These are phyloP conservation scores for Orbilia oligospora DNA, from an alignment of 2,329 filamentous ascomycete species.

Conservation along the genomic window DNA sequence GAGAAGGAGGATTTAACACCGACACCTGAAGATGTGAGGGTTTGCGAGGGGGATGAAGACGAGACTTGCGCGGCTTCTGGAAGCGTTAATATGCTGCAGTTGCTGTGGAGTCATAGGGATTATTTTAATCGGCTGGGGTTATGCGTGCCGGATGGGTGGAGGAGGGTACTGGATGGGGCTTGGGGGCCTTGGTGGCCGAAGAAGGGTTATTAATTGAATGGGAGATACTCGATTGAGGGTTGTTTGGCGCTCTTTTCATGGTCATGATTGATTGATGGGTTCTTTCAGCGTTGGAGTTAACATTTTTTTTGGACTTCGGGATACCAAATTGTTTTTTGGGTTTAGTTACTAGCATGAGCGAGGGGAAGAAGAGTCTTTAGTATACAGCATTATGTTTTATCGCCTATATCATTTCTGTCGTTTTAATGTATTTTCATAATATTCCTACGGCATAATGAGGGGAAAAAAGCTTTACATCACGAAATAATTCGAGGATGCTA, in stretches of 20 bases:
- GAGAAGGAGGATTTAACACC: constrained; percentile 79
- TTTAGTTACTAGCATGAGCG: not conserved
- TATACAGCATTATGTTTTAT: not conserved
- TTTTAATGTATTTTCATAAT: not conserved
- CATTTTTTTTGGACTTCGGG: not conserved
- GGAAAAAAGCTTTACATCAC: not conserved
- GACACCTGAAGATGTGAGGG: constrained; percentile 72
- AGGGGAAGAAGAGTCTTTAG: not conserved
- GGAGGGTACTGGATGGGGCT: constrained; percentile 44
- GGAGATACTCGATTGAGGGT: not conserved
- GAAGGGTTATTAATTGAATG: not conserved
- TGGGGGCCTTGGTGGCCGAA: constrained; percentile 42
- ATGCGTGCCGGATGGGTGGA: constrained; percentile 77
- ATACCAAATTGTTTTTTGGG: constrained; percentile 13
- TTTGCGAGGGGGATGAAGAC: constrained; percentile 83
- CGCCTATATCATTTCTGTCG: not conserved
- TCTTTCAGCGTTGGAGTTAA: constrained; percentile 28
- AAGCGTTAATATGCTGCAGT: constrained; percentile 84
- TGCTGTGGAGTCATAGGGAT: constrained; percentile 93
- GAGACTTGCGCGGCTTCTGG: constrained; percentile 77
- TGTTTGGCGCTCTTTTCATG: constrained; percentile 5
- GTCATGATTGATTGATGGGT: constrained; percentile 1
- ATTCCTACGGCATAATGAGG: not conserved
- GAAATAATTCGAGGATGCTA: not conserved
- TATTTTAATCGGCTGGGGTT: constrained; percentile 96